Evolutionary conservation across 2,329 filamentous ascomycete genomes (phyloP).

Genomic region (Arachnomyces sp.): DNA sequence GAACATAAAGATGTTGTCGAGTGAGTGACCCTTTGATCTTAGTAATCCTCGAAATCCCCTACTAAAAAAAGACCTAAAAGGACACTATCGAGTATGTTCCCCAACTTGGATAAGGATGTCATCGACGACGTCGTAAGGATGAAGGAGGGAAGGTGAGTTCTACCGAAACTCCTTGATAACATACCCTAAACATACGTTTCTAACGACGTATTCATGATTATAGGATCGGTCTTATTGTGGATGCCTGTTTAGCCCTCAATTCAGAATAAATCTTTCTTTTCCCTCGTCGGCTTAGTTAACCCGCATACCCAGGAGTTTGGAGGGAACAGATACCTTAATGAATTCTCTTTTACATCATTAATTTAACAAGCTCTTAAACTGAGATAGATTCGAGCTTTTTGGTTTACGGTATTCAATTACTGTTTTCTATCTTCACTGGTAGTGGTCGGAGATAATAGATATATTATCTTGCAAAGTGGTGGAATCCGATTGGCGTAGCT

Average conservation of each 20-base stretch:
- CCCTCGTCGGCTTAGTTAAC: not conserved
- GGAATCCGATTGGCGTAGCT: too few species aligned
- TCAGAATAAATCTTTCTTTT: constrained; percentile 23
- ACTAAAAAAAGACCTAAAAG: constrained; percentile 19
- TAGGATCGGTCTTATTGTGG: constrained; percentile 77
- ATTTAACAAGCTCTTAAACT: too few species aligned
- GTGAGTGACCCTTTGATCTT: constrained; percentile 30
- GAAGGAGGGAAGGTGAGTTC: constrained; percentile 80
- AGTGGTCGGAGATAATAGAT: too few species aligned
- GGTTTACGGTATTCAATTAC: too few species aligned
- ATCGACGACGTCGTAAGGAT: constrained; percentile 95
- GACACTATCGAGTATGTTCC: constrained; percentile 93
- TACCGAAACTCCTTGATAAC: too few species aligned
- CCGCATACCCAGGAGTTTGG: too few species aligned
- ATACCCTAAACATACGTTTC: not conserved
- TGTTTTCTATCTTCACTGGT: too few species aligned
- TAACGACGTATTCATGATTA: constrained; percentile 3
- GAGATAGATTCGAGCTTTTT: too few species aligned
- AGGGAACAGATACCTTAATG: too few species aligned
- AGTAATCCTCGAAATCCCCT: too few species aligned
- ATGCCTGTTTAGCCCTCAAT: constrained; percentile 70
- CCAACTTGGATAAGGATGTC: constrained; percentile 83
- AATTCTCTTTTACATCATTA: too few species aligned
- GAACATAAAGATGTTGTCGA: constrained; percentile 91
- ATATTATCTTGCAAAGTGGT: too few species aligned